Percentiles rank a stretch among this genome's conserved stretches.
Conservation (phyloP, 2,329 filamentous ascomycete genomes). For the Aspergillus fijiensis region DNA sequence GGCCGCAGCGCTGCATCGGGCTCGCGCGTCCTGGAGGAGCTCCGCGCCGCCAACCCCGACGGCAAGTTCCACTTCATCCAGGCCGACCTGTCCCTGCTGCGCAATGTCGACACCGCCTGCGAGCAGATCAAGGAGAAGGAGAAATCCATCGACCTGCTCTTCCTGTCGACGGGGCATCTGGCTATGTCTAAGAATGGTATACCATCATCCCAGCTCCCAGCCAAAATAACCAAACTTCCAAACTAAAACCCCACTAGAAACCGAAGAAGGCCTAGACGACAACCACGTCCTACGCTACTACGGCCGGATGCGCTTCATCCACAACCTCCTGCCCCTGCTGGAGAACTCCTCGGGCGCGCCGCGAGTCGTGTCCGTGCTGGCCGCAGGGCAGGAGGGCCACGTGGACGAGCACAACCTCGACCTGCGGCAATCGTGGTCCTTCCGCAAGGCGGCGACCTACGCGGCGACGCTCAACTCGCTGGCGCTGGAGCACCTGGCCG, state of each 20-base stretch:
- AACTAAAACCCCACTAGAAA: constrained; percentile 46
- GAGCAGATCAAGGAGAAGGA: constrained; percentile 53
- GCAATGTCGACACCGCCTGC: constrained; percentile 51
- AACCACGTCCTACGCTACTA: constrained; percentile 56
- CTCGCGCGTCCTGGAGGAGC: constrained; percentile 45
- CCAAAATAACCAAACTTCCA: too few species aligned
- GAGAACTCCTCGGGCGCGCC: constrained; percentile 47
- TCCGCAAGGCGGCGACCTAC: constrained; percentile 45
- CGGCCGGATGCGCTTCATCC: constrained; percentile 57
- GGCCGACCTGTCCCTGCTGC: constrained; percentile 43
- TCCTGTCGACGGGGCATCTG: constrained; percentile 50
- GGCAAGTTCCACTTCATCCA: constrained; percentile 18
- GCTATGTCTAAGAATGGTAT: constrained; percentile 34
- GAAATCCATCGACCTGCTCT: constrained; percentile 54
- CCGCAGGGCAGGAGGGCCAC: constrained; percentile 52
- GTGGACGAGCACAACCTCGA: constrained; percentile 54
- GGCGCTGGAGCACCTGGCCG: constrained; percentile 49
- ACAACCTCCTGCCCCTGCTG: constrained; percentile 59
- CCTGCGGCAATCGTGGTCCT: constrained; percentile 14
- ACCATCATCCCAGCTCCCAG: too few species aligned
- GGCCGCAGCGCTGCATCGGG: constrained; percentile 43
- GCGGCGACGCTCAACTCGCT: constrained; percentile 49
- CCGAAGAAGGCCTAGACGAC: constrained; percentile 57
- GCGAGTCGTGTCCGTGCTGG: constrained; percentile 57
- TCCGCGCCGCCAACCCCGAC: constrained; percentile 43